Base-by-base conservation (phyloP, 1,284 basidiomycete species). In the Golubevia pallescens region DNA sequence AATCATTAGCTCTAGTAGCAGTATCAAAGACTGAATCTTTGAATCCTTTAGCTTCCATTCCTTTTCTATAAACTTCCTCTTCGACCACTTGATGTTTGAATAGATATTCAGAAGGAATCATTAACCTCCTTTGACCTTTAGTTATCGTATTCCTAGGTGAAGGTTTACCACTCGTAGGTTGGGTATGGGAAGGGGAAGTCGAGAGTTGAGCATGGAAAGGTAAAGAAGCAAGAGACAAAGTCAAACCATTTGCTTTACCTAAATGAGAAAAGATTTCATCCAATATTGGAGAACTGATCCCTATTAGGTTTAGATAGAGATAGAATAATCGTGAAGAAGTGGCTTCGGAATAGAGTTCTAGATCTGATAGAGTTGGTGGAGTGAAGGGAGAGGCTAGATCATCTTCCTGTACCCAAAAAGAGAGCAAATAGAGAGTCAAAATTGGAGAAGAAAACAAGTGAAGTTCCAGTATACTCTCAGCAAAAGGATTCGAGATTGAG, bases 1-100 rank as follows among this genome's bases (percentile, higher is more conserved):
- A 92, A 86, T 96, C 94, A 87, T 96, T 94, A 52, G 94, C 95
- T 19, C 93, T 87, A 8, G 92, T 93, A 16, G 95, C 95, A 82
- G 96, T 91, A 79, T 94, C 92, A 82, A 91, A 97, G 42, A 93
- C 91, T 0, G 93, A 94, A 67, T 90, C 89, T 55, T 78, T 79
- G 67, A 92, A 90, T 52, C 90, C 91, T 57, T 88, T 84, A 56
- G 92, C 92, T 19, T 88, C 85, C 7, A 89, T 88, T 1, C 93
- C 92, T 54, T 88, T 88, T 38, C 92, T 88, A 83, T 94, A 92
- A 8, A 97, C 91, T 28, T 94, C 92, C 84, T 97, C 94, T 83
- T 96, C 93, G 57, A 89, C 90, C 10, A 97, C 91, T 6, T 90
- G 89, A 78, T 94, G 91, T 70, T 90, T 91, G 54, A 92, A 91